phyloP scores from a whole-genome alignment of 1,139 yeast species.

The Taphrina communis region DNA sequence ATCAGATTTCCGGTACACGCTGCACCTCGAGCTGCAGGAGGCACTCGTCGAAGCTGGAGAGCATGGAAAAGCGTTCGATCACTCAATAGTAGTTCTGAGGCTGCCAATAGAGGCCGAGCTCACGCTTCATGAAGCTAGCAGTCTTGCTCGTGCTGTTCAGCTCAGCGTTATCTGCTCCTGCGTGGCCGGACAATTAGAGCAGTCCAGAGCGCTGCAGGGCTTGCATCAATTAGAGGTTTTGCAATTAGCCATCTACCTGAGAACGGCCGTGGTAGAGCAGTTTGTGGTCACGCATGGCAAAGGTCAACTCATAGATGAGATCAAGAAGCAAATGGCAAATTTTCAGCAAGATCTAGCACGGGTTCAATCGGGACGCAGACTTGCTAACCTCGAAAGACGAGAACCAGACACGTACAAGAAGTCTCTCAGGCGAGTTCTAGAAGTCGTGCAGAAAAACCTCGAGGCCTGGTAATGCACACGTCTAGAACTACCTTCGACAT shows the following conservation, averaged over 20 bases:
- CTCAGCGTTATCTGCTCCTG: neutral
- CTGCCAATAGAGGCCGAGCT: constrained; percentile 2
- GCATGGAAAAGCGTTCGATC: constrained; percentile 11
- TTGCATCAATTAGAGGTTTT: neutral
- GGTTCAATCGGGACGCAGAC: neutral
- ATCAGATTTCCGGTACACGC: neutral
- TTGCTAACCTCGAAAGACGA: neutral
- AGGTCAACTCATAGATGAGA: neutral
- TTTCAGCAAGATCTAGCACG: constrained; percentile 12
- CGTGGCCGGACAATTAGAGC: neutral
- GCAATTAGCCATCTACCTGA: neutral
- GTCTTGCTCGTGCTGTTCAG: constrained; percentile 4
- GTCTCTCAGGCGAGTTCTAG: neutral
- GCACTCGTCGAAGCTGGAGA: neutral
- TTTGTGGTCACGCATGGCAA: constrained; percentile 7
- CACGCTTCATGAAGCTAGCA: neutral
- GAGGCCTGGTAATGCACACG: neutral
- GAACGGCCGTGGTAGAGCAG: neutral
- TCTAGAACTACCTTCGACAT: too few relatives aligned
- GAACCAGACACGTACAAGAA: neutral
- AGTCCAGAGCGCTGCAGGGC: neutral
- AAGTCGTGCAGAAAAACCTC: neutral
- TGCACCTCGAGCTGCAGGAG: neutral
- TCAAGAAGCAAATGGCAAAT: neutral
- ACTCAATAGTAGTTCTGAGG: neutral